A percentile compares a stretch with the other conserved stretches of the same genome.
Conservation (phyloP, 73 alveolate species). For the Paramecium sonneborni region DNA sequence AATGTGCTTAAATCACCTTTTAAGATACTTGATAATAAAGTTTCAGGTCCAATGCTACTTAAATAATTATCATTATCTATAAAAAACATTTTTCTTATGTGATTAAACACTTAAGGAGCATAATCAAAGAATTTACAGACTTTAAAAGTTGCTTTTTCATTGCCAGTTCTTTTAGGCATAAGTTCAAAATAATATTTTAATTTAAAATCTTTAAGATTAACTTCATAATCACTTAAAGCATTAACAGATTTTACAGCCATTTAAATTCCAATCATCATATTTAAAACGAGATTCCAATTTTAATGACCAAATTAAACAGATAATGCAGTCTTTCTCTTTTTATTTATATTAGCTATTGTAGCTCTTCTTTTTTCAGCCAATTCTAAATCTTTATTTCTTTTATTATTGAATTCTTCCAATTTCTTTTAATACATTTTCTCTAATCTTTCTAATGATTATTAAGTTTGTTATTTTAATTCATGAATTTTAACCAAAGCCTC, state of each 20-base stretch:
- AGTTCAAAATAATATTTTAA: slow-evolving; percentile 76
- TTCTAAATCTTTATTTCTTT: neutral
- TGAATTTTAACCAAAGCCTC: slow-evolving; percentile 5
- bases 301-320: slow-evolving; percentile 49
- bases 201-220: slow-evolving; percentile 74
- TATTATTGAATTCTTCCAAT: neutral
- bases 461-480: neutral
- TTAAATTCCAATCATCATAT: slow-evolving; percentile 78
- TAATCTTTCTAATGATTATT: neutral
- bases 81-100: slow-evolving; percentile 72
- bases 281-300: slow-evolving; percentile 50
- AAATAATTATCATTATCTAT: slow-evolving; percentile 75
- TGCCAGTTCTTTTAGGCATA: slow-evolving; percentile 67
- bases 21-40: slow-evolving; percentile 64
- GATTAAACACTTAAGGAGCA: slow-evolving; percentile 83
- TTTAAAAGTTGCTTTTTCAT: slow-evolving; percentile 65
- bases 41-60: slow-evolving; percentile 77
- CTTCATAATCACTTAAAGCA: slow-evolving; percentile 62
- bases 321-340: neutral
- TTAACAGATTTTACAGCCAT: slow-evolving; percentile 80
- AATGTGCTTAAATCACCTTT: slow-evolving; percentile 54
- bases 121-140: slow-evolving; percentile 82
- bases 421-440: slow-evolving; percentile 4
- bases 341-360: neutral
- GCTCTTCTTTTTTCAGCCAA: neutral